phyloP scores from a whole-genome alignment of 495 filamentous ascomycete species.

The Cetradonia linearis region DNA sequence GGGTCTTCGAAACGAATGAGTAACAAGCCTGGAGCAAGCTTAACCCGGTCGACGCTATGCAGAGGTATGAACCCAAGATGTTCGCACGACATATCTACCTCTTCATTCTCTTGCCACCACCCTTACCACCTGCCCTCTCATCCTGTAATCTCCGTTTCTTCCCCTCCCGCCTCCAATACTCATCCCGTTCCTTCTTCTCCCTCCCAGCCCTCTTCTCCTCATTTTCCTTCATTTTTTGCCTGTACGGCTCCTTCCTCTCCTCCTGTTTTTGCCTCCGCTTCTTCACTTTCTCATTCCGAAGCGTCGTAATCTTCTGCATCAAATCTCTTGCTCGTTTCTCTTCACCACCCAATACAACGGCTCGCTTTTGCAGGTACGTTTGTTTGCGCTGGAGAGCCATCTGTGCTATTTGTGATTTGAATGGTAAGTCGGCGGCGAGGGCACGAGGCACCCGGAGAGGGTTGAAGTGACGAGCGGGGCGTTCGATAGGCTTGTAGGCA shows the following conservation, averaged over 20 bases:
- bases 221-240: constrained; percentile 67
- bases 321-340: constrained; percentile 82
- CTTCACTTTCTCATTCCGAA: constrained; percentile 81
- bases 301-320: constrained; percentile 85
- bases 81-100: background rate
- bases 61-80: background rate
- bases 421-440: constrained; percentile 77
- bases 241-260: constrained; percentile 65
- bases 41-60: background rate
- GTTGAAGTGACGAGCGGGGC: constrained; percentile 80
- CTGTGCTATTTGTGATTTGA: constrained; percentile 78
- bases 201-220: constrained; percentile 70
- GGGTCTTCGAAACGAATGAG: too few relatives aligned
- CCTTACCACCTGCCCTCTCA: constrained; percentile 45
- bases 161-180: constrained; percentile 91
- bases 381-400: constrained; percentile 68
- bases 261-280: constrained; percentile 77
- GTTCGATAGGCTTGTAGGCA: constrained; percentile 72
- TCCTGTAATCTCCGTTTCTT: constrained; percentile 70
- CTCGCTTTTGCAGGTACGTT: constrained; percentile 91
- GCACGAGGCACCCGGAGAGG: constrained; percentile 78
- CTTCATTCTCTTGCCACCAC: constrained; percentile 44
- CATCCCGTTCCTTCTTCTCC: constrained; percentile 83
- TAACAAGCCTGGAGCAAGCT: too few relatives aligned
- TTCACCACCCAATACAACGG: constrained; percentile 71